A percentile compares a stretch with the other conserved stretches of the same genome.
Conservation (phyloP, 2,329 filamentous ascomycete genomes). For the Trichoderma gracile region DNA sequence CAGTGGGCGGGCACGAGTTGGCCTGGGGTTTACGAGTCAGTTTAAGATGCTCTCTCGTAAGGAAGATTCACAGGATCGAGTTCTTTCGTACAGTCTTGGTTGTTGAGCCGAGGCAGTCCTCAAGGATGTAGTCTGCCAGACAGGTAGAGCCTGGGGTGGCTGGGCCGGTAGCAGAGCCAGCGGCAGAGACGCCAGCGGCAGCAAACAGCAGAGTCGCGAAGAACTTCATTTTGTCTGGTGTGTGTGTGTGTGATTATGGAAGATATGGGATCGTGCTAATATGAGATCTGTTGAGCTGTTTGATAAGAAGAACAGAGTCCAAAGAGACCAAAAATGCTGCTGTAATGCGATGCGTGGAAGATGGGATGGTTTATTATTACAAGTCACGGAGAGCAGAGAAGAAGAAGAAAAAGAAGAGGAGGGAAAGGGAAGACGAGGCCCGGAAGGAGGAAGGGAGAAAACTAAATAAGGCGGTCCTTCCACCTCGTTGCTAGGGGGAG, state of each 20-base stretch:
- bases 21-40: conserved; percentile 33
- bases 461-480: conserved; percentile 13
- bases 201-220: conserved; percentile 43
- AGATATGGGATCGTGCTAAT: not conserved
- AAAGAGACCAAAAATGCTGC: not conserved
- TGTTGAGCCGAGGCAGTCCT: conserved; percentile 46
- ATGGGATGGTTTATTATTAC: not conserved
- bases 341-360: not conserved
- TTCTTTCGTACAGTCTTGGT: conserved; percentile 38
- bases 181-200: conserved; percentile 20
- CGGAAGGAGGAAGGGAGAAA: not conserved
- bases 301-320: not conserved
- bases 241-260: not conserved
- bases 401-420: not conserved
- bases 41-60: not conserved
- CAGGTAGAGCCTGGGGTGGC: conserved; percentile 40
- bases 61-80: no score
- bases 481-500: not conserved
- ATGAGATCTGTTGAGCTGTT: not conserved
- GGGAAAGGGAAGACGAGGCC: not conserved
- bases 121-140: conserved; percentile 50
- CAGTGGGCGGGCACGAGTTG: conserved; percentile 40
- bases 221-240: conserved; percentile 47
- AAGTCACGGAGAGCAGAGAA: not conserved
- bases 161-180: conserved; percentile 30